Evolutionary conservation across 2,329 filamentous ascomycete genomes (phyloP).

Genomic region (Clarireedia hainanense): DNA sequence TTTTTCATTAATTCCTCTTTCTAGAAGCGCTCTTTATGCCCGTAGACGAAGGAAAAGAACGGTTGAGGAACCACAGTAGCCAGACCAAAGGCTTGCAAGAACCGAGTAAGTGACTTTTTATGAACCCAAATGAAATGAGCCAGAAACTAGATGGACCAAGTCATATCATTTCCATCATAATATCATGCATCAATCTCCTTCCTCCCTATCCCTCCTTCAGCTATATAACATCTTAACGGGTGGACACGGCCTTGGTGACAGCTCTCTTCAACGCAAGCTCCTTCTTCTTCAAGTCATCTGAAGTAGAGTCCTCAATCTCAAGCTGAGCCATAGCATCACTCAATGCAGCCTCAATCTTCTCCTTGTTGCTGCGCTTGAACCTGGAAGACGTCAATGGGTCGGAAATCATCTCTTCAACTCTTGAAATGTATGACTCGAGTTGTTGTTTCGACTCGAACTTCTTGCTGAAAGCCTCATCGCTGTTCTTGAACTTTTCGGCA

Average conservation of each 20-base stretch:
- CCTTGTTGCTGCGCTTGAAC: conserved; percentile 98
- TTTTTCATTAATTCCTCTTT: conserved; percentile 27
- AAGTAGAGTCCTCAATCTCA: conserved; percentile 83
- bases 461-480: conserved; percentile 98
- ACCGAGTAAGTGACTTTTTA: conserved; percentile 27
- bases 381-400: conserved; percentile 94
- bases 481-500: conserved; percentile 97
- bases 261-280: conserved; percentile 95
- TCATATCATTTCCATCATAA: conserved; percentile 28
- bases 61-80: conserved; percentile 20
- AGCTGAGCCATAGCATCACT: conserved; percentile 97
- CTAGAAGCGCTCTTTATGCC: conserved; percentile 30
- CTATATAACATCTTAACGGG: conserved; percentile 53
- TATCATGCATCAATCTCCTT: conserved; percentile 26
- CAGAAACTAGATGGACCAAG: conserved; percentile 27
- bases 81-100: conserved; percentile 24
- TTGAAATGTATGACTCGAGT: conserved; percentile 97
- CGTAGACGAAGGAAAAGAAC: conserved; percentile 23
- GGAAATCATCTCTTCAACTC: conserved; percentile 97
- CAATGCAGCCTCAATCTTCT: conserved; percentile 97
- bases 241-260: conserved; percentile 94
- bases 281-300: conserved; percentile 99
- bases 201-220: conserved; percentile 16
- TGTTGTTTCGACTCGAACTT: conserved; percentile 98
- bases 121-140: conserved; percentile 22